Conservation (phyloP, 1,284 basidiomycete genomes). For the Butyriboletus regius region DNA sequence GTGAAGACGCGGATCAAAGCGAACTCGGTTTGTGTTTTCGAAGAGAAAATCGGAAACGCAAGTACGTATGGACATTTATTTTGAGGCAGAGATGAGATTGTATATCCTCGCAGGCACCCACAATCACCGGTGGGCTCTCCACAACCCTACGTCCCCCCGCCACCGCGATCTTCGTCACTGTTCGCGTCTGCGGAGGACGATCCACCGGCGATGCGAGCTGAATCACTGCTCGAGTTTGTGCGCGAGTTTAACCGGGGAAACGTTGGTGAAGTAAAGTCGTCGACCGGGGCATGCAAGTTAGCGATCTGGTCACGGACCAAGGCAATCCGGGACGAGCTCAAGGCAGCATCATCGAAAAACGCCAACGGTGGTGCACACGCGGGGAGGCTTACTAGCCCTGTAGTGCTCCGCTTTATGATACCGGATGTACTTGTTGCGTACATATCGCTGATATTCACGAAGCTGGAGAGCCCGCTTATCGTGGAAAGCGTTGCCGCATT, state of each 20-base stretch:
- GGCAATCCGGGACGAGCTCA: constrained; percentile 13
- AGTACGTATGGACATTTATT: constrained; percentile 33
- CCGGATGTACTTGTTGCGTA: constrained; percentile 55
- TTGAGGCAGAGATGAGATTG: neutral
- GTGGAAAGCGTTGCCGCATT: constrained; percentile 58
- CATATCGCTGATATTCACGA: constrained; percentile 40
- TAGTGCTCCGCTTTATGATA: constrained; percentile 50
- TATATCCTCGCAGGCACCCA: constrained; percentile 37
- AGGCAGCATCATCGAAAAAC: neutral
- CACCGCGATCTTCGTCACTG: constrained; percentile 35
- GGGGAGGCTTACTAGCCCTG: constrained; percentile 28
- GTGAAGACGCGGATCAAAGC: constrained; percentile 44
- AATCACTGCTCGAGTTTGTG: constrained; percentile 45
- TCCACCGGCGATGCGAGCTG: constrained; percentile 35
- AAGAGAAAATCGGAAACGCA: constrained; percentile 46
- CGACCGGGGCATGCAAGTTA: constrained; percentile 32
- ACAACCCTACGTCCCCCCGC: constrained; percentile 44
- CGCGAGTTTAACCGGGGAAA: constrained; percentile 44
- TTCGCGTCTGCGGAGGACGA: constrained; percentile 40
- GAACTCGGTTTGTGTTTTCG: constrained; percentile 41
- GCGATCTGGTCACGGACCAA: constrained; percentile 46
- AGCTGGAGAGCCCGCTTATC: constrained; percentile 34
- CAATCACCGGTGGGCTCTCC: constrained; percentile 54
- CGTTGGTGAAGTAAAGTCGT: constrained; percentile 10
- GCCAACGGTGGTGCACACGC: constrained; percentile 2